Percentiles rank a stretch among this genome's conserved stretches.
These are phyloP conservation scores for Haplographium delicatum DNA, from an alignment of 495 filamentous ascomycete species.

Conservation along the genomic window DNA sequence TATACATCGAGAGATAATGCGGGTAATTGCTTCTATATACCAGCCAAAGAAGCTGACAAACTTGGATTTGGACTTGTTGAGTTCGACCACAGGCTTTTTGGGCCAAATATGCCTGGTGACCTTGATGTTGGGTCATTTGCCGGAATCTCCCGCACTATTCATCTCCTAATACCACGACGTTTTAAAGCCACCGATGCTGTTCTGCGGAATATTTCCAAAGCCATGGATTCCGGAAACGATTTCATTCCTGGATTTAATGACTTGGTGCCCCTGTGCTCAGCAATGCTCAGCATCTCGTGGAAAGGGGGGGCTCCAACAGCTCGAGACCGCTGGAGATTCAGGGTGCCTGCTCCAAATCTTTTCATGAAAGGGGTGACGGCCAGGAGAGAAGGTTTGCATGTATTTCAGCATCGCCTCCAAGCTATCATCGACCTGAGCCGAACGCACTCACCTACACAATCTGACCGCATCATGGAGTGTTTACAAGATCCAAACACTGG, in stretches of 20 bases:
- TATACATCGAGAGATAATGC: background rate
- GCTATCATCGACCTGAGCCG: background rate
- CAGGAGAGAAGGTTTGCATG: background rate
- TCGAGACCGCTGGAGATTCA: background rate
- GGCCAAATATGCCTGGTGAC: background rate
- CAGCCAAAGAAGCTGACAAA: background rate
- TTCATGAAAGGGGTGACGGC: slow-evolving; percentile 3
- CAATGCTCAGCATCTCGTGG: background rate
- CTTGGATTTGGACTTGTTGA: slow-evolving; percentile 8
- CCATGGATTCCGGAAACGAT: background rate
- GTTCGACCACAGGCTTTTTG: background rate
- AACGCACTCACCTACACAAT: background rate
- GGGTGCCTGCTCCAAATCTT: slow-evolving; percentile 1
- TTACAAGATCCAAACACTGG: no score
- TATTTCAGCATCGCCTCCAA: background rate
- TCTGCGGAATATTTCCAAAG: background rate
- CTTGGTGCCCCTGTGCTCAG: background rate
- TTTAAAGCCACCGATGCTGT: background rate
- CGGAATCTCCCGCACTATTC: background rate
- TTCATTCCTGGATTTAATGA: background rate
- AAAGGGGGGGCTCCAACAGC: background rate
- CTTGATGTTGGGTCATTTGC: background rate
- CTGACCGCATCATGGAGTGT: no score
- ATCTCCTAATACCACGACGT: background rate
- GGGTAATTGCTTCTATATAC: background rate